These are phyloP conservation scores for Cystofilobasidium bisporidii DNA, from an alignment of 768 basidiomycete genomes.

Conservation along the genomic window DNA sequence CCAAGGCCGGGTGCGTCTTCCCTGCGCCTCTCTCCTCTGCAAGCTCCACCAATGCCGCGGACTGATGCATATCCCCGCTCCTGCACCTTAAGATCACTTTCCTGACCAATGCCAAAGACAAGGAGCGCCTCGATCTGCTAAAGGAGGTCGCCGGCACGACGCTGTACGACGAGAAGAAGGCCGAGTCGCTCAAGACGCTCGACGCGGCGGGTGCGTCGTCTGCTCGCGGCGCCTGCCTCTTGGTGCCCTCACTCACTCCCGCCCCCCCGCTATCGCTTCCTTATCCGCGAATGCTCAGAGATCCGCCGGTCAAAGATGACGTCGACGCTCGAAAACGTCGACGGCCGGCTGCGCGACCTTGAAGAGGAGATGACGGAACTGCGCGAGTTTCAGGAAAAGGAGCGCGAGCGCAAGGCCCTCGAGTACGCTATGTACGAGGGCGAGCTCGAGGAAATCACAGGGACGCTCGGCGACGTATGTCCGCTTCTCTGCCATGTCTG, in stretches of 20 bases:
- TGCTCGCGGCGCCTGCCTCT: background rate
- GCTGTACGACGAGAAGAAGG: slow-evolving; percentile 87
- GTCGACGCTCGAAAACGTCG: slow-evolving; percentile 81
- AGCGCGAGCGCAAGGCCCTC: slow-evolving; percentile 83
- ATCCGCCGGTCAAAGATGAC: slow-evolving; percentile 82
- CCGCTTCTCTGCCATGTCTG: background rate
- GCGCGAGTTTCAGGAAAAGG: slow-evolving; percentile 87
- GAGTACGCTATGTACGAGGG: slow-evolving; percentile 90
- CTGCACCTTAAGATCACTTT: slow-evolving; percentile 63
- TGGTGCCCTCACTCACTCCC: too few relatives aligned
- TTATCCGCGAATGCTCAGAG: slow-evolving; percentile 45
- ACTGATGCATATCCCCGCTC: too few relatives aligned
- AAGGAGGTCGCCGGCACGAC: slow-evolving; percentile 98
- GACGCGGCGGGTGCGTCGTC: slow-evolving; percentile 57
- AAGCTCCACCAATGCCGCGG: background rate
- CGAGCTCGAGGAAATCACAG: slow-evolving; percentile 79
- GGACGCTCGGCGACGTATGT: slow-evolving; percentile 70
- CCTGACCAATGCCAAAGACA: slow-evolving; percentile 92
- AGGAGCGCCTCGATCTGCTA: slow-evolving; percentile 81
- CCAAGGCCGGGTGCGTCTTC: slow-evolving; percentile 71
- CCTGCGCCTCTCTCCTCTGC: background rate
- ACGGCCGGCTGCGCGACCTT: slow-evolving; percentile 75
- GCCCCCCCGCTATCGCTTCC: background rate
- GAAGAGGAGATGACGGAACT: slow-evolving; percentile 98
- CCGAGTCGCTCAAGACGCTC: slow-evolving; percentile 93